A percentile compares a stretch with the other conserved stretches of the same genome.
These are phyloP conservation scores for Coprinellus micaceus DNA, from an alignment of 768 basidiomycete genomes.

Conservation along the genomic window DNA sequence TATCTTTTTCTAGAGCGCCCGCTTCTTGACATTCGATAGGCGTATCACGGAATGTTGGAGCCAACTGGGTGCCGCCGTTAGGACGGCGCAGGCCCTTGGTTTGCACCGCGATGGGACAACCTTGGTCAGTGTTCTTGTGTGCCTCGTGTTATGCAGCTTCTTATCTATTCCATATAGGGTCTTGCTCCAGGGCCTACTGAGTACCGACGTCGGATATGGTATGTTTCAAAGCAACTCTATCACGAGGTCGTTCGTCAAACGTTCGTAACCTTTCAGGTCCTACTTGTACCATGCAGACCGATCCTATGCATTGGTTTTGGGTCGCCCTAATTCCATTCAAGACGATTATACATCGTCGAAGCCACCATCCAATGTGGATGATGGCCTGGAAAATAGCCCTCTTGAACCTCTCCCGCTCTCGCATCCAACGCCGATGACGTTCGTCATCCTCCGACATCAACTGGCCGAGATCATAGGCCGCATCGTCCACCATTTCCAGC, in stretches of 20 bases:
- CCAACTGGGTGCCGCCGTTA: constrained; percentile 86
- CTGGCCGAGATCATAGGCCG: constrained; percentile 83
- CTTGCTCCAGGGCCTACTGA: constrained; percentile 76
- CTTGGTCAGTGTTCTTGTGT: constrained; percentile 49
- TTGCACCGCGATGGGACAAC: constrained; percentile 85
- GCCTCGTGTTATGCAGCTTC: constrained; percentile 6
- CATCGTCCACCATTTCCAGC: constrained; percentile 92
- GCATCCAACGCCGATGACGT: constrained; percentile 80
- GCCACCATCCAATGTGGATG: constrained; percentile 69
- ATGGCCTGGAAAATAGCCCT: constrained; percentile 43
- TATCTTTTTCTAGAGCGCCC: constrained; percentile 40
- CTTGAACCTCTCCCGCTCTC: constrained; percentile 56
- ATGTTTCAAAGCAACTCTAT: constrained; percentile 8
- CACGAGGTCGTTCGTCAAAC: neutral
- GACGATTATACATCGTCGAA: constrained; percentile 85
- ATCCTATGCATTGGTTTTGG: constrained; percentile 87
- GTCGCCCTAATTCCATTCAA: constrained; percentile 85
- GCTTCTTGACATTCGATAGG: constrained; percentile 67
- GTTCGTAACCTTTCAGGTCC: constrained; percentile 44
- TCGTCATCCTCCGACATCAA: constrained; percentile 80
- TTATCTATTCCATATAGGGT: constrained; percentile 37
- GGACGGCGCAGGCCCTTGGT: constrained; percentile 91
- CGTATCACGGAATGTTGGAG: constrained; percentile 96
- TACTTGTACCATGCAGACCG: constrained; percentile 93
- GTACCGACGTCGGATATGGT: constrained; percentile 90